Evolutionary conservation across 1,284 basidiomycete species (phyloP), one percentile per base, ranked within the genome.

Genomic region (Ganoderma multipileum): DNA sequence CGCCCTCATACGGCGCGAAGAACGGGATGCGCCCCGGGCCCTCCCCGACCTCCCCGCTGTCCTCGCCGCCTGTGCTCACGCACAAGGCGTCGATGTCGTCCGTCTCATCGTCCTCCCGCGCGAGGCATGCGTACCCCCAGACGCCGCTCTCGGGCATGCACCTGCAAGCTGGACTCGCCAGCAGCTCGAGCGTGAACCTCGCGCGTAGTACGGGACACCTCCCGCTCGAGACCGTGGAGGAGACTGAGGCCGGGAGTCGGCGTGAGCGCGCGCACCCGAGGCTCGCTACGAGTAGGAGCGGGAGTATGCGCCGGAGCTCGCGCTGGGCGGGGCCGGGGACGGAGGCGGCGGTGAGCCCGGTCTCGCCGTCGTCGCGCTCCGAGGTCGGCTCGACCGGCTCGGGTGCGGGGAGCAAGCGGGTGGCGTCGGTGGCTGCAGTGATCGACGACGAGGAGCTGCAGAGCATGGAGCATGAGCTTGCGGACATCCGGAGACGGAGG

Each of bases 401-500:
- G 14, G 64, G 58, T 9, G 38, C 38, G 7, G 38, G 38, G n/a
- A 58, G 68, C 42, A 65, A 64, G 61, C 69, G 71, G 23, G 66
- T 23, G n/a, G 36, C 36, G 4, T 23, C 38, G 3, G 39, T 38
- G 2, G 58, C 58, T 4, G 58, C 39, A 7, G 64, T 61, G 26
- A 59, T 70, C 47, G 76, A 75, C 62, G 74, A 76, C 60, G 74
- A 78, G 67, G 77, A 82, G 59, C 75, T 82, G 63, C 78, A 74
- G 61, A 80, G 76, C 42, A 70, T 81, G 67, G 85, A 87, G 73
- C 78, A 76, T 9, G 88, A 91, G 79, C 82, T 92, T 79, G 83
- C 83, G 23, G 91, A 91, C 65, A 90, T 93, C 67, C 84, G 88
- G 67, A 79, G 85, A 68, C 83, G 89, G 68, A 82, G 88, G 47